Base-by-base conservation (phyloP, 2,329 filamentous ascomycete species). In the Helotiales sp. region DNA sequence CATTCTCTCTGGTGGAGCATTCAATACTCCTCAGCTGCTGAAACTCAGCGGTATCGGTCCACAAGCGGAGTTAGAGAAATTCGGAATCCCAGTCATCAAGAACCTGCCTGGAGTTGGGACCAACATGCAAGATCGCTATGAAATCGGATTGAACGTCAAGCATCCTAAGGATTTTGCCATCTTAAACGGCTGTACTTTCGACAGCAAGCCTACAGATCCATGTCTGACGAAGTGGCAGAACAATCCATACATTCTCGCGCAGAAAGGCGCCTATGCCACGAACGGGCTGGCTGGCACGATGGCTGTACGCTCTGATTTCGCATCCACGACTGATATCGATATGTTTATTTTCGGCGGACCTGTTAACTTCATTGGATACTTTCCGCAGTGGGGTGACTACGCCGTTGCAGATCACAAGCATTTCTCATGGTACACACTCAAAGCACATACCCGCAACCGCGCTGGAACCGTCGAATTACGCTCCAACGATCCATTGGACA, bases 71-170 rank as follows among this genome's bases (percentile, higher is more conserved):
- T 77, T 83, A 4, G 22, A 73, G 26, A 70, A 70, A 37, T 73
- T 84, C 71, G 75, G 79, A 40, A 88, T 89, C 68, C 76, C 80
- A 1, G 79, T 88, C 2, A 71, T 89, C 37, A 86, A 63, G 3
- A 82, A 90, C 72, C 81, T 88, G 1, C 88, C 87, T 0, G 88
- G 91, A 7, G 87, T 91, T n/a, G 89, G 88, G 43, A 82, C 80
- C 30, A 89, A 89, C 76, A 79, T 89, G 1, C 82, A 86, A 84
- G 71, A 82, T 83, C 64, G 84, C 65, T 85, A 85, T 74, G 85
- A 84, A 74, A 80, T 84, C 58, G 77, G 78, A 17, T 77, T 85
- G 26, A 76, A 82, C 40, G 83, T 80, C 37, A 79, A 83, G 7
- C 71, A 78, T 5, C 79, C 77, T 2, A 79, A 74, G 45, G 76